A percentile compares a stretch with the other conserved stretches of the same genome.
Conservation (phyloP, 2,329 filamentous ascomycete genomes). For the Sporothrix brunneoviolacea region DNA sequence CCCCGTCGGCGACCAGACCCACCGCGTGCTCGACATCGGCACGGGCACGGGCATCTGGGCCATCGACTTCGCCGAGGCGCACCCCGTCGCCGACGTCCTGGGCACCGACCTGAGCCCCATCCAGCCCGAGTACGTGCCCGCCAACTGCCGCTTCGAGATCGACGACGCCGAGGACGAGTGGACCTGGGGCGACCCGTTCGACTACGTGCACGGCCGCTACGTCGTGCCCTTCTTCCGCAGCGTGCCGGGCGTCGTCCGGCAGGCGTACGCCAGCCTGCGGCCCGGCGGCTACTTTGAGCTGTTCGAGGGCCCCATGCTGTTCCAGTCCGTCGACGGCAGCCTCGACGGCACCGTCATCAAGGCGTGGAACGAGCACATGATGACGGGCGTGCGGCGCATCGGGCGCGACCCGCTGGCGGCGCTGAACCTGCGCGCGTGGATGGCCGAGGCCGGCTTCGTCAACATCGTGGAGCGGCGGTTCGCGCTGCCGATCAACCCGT, state of each 20-base stretch:
- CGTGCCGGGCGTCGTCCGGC: constrained; percentile 39
- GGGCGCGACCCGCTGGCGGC: constrained; percentile 14
- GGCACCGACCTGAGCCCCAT: constrained; percentile 44
- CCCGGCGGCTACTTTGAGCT: constrained; percentile 37
- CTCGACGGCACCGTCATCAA: constrained; percentile 25
- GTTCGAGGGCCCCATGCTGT: constrained; percentile 23
- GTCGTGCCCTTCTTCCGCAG: constrained; percentile 46
- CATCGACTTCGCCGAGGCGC: constrained; percentile 14
- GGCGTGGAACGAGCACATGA: constrained; percentile 21
- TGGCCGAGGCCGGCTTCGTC: constrained; percentile 27
- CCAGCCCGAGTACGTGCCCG: constrained; percentile 42
- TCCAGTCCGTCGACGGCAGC: constrained; percentile 23
- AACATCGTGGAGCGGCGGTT: constrained; percentile 26
- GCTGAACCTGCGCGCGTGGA: constrained; percentile 3
- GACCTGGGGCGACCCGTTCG: constrained; percentile 42
- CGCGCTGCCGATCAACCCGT: constrained; percentile 29
- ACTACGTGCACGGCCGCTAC: constrained; percentile 47
- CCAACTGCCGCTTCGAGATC: constrained; percentile 48
- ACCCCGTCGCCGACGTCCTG: constrained; percentile 31
- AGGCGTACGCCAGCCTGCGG: constrained; percentile 35
- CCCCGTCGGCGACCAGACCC: constrained; percentile 3
- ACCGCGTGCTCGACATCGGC: constrained; percentile 13
- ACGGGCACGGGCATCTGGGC: constrained; percentile 23
- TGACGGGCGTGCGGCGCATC: constrained; percentile 18
- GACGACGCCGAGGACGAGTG: constrained; percentile 50